These are phyloP conservation scores for Fagopyrum homotropicum DNA, from an alignment of 148 eudicot species.

Conservation along the genomic window DNA sequence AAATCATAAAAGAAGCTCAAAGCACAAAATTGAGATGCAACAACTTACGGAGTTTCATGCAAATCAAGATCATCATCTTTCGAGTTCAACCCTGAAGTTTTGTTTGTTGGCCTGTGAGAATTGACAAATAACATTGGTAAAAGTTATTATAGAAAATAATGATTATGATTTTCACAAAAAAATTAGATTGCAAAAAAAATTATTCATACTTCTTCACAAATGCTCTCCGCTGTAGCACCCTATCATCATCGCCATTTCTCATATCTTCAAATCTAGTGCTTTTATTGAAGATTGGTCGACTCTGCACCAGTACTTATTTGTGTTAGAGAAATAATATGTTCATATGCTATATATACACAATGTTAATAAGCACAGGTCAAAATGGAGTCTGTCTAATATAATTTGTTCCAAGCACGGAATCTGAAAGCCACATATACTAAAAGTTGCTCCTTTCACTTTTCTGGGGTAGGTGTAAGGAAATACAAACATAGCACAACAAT, in stretches of 20 bases:
- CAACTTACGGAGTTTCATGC: conserved; percentile 57
- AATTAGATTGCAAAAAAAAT: neutral
- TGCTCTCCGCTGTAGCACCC: conserved; percentile 54
- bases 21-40: neutral
- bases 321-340: conserved; percentile 10
- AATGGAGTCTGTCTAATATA: neutral
- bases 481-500: neutral
- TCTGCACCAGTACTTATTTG: conserved; percentile 37
- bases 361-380: neutral
- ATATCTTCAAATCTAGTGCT: conserved; percentile 98
- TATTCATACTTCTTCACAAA: conserved; percentile 46
- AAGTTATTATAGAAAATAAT: neutral
- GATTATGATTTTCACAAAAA: neutral
- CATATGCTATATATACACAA: neutral
- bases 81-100: conserved; percentile 59
- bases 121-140: conserved; percentile 10
- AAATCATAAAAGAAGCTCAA: neutral
- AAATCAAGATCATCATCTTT: conserved; percentile 78
- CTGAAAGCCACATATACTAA: neutral
- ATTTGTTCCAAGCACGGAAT: neutral
- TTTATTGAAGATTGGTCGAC: conserved; percentile 94
- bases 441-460: neutral
- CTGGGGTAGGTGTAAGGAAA: neutral
- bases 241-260: conserved; percentile 80
- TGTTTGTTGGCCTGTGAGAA: conserved; percentile 53